A percentile compares a stretch with the other conserved stretches of the same genome.
Evolutionary conservation across 495 filamentous ascomycete species (phyloP).

Genomic region (Pseudomonodictys pantanalensis): DNA sequence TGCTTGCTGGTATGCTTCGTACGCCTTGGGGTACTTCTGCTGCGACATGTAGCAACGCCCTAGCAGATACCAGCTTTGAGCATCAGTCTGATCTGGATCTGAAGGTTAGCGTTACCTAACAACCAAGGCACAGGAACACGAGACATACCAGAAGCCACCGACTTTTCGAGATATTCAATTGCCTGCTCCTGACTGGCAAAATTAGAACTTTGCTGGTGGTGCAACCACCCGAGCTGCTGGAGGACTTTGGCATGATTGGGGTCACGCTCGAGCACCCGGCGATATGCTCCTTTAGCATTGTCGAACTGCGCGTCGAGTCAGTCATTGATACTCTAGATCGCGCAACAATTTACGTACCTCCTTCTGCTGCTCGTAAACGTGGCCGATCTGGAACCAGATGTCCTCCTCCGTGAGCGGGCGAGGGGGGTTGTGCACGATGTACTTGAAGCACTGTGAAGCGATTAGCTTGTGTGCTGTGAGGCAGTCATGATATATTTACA

Average conservation of each 20-base stretch:
- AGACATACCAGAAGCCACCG: constrained; percentile 83
- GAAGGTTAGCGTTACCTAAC: constrained; percentile 33
- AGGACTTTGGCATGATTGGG: constrained; percentile 97
- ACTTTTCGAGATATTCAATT: constrained; percentile 97
- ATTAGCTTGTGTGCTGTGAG: constrained; percentile 8
- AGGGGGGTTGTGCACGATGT: constrained; percentile 91
- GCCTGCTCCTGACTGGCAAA: constrained; percentile 91
- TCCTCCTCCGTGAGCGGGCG: constrained; percentile 94
- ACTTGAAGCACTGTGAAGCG: constrained; percentile 80
- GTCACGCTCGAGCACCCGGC: constrained; percentile 88
- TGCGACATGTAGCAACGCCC: constrained; percentile 99
- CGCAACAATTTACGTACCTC: constrained; percentile 63
- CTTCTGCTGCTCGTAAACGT: constrained; percentile 98
- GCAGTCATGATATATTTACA: constrained; percentile 50
- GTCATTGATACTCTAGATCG: constrained; percentile 36
- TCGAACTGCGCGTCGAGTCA: constrained; percentile 65
- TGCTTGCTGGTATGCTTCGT: constrained; percentile 98
- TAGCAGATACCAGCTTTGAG: constrained; percentile 98
- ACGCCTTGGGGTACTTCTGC: constrained; percentile 97
- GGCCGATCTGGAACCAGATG: constrained; percentile 99
- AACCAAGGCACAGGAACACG: not conserved
- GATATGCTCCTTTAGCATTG: constrained; percentile 84
- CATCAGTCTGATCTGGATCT: constrained; percentile 77
- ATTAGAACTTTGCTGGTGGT: constrained; percentile 89
- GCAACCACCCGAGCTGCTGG: constrained; percentile 96